Evolutionary conservation across 2,329 filamentous ascomycete genomes (phyloP).

Genomic region (Xylariomycetidae sp.): DNA sequence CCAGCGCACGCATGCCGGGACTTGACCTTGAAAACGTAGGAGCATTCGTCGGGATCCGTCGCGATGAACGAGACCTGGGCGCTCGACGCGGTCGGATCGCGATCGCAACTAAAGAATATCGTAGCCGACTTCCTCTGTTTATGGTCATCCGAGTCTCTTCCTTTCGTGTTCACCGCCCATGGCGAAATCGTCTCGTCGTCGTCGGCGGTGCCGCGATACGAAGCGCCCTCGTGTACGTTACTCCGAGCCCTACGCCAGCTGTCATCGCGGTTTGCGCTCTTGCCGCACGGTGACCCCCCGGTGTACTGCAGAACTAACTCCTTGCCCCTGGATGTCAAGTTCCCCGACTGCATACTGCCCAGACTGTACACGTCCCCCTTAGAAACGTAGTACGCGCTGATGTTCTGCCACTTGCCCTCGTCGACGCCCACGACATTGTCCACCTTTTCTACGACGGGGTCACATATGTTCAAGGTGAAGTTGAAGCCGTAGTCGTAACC

Average conservation of each 20-base stretch:
- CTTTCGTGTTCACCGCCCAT: too few species aligned
- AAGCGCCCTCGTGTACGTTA: constrained; percentile 31
- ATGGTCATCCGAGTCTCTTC: constrained; percentile 20
- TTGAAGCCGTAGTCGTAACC: constrained; percentile 77
- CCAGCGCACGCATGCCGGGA: constrained; percentile 74
- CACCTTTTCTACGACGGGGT: constrained; percentile 64
- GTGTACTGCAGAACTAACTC: constrained; percentile 75
- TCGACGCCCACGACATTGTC: constrained; percentile 61
- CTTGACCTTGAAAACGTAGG: constrained; percentile 92
- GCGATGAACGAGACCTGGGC: constrained; percentile 81
- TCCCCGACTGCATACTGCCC: constrained; percentile 60
- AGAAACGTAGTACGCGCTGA: constrained; percentile 72
- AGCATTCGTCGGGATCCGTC: constrained; percentile 78
- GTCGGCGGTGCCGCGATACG: constrained; percentile 23
- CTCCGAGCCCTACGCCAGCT: constrained; percentile 9
- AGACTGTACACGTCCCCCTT: constrained; percentile 67
- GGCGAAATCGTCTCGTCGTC: constrained; percentile 11
- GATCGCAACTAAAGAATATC: constrained; percentile 90
- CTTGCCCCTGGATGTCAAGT: constrained; percentile 57
- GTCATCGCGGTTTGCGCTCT: constrained; percentile 33
- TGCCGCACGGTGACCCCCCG: constrained; percentile 68
- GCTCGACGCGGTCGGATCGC: constrained; percentile 64
- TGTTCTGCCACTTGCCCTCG: constrained; percentile 60
- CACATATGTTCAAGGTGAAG: constrained; percentile 81
- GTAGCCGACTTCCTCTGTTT: constrained; percentile 69